Evolutionary conservation across 73 alveolate genomes (phyloP), one percentile per base, ranked within the genome.

Genomic region (Tetrahymena borealis): DNA sequence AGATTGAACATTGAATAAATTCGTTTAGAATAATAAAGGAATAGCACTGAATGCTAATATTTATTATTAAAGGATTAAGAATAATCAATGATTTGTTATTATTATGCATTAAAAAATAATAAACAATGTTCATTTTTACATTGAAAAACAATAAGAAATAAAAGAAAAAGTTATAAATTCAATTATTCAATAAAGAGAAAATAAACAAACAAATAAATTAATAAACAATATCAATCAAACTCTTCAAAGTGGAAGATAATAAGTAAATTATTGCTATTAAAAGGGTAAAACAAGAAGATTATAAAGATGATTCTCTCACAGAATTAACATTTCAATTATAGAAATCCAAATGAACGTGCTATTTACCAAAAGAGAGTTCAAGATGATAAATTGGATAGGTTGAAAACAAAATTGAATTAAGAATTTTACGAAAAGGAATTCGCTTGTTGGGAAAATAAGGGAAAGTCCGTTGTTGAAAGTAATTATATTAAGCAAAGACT

Each of bases 391-490:
- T 60, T 60, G 38, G 85, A 60, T 60, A 60, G 32, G 85, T 60
- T 60, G 85, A 60, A 60, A 60, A 91, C 94, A 35, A 91, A 91
- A 9, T 33, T 91, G 16, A 33, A 91, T 40, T 38, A 91, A 91
- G 94, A 91, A n/a, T 39, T 78, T 78, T 91, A 91, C 33, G 94
- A 91, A 91, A 91, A 78, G 33, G 90, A 90, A 36, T 91, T 91
- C 35, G 94, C 94, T 35, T 60, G 90, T 79, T 92, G 95, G 95
- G 95, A 92, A 38, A 92, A 92, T 79, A 92, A 39, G 78, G 95
- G 95, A 35, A 92, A 92, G 90, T 92, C 90, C 32, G 91, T 92
- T 77, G 91, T 79, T 39, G 60, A 92, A 42, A 12, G 20, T 33
- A 39, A 92, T 24, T 92, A 92, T 38, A 92, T 90, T 24, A 92